Evolutionary conservation across 495 filamentous ascomycete genomes (phyloP).

Genomic region (Cairneyella variabilis): DNA sequence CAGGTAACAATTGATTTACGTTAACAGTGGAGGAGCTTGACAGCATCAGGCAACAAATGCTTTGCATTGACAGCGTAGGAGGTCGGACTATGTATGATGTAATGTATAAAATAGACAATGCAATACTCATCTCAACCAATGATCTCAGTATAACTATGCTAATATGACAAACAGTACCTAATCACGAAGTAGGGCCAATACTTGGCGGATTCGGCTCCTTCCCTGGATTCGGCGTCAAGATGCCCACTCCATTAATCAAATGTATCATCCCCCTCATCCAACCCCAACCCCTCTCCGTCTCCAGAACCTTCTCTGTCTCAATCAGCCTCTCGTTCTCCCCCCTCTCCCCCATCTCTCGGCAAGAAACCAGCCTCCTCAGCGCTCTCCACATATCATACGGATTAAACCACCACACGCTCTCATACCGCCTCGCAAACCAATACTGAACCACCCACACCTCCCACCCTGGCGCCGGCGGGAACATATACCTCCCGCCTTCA

Average conservation of each 20-base stretch:
- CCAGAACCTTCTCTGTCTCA: neutral
- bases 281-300: neutral
- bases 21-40: constrained; percentile 1
- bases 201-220: neutral
- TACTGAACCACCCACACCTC: neutral
- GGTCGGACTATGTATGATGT: neutral
- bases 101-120: neutral
- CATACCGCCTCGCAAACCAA: neutral
- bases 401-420: neutral
- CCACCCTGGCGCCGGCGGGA: neutral
- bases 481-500: neutral
- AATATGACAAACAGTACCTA: neutral
- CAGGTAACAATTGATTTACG: constrained; percentile 3
- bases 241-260: neutral
- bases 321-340: neutral
- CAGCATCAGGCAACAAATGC: neutral
- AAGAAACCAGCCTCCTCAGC: constrained; percentile 1
- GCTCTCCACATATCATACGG: neutral
- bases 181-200: neutral
- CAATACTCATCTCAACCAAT: neutral
- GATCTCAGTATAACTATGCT: neutral
- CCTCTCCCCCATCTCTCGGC: neutral
- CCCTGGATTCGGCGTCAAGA: neutral
- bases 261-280: neutral
- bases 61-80: neutral